Evolutionary conservation across 768 basidiomycete genomes (phyloP), one percentile per base, ranked within the genome.

Genomic region (Russula brevipes): DNA sequence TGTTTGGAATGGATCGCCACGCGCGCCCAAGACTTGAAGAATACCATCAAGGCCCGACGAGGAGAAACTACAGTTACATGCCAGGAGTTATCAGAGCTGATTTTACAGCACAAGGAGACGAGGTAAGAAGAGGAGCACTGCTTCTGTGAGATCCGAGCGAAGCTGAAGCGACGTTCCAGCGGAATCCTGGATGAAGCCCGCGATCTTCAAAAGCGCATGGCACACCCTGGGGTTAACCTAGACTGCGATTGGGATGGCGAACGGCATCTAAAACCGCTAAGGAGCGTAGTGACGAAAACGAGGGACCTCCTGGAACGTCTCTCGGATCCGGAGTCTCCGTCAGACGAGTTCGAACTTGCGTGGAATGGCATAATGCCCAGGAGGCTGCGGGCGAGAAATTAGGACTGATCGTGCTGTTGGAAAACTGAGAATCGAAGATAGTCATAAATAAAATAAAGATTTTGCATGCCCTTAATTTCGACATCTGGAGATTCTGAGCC

Each of bases 341-440:
- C 33, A 6, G 14, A 36, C 30, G 63, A 64, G 47, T 60, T 64
- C 30, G 42, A 60, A 24, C 46, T 50, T 44, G 63, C 54, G 2
- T 64, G 57, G 58, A 56, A 64, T 1, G 63, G 63, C 30, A 59
- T 64, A 17, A 64, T 64, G 63, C 47, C 46, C 8, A 39, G 5
- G 44, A 54, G 30, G 39, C 38, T 63, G 11, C 45, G 10, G 16
- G n/a, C 58, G 49, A 49, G 16, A 4, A 46, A 46, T 46, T 39
- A 53, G 51, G 38, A 41, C 3, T 35, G 50, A 50, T n/a, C 6
- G 33, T 51, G 17, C 35, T 7, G 9, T 10, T 17, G 4, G 52
- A 44, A 44, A 46, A 30, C 33, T 10, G 19, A 14, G 14, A 4
- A 36, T 36, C 19, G 14, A 2, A 3, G 42, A 8, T 16, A 35